phyloP scores from a whole-genome alignment of 2,329 filamentous ascomycete species.

The Ceratocystis huliohia region DNA sequence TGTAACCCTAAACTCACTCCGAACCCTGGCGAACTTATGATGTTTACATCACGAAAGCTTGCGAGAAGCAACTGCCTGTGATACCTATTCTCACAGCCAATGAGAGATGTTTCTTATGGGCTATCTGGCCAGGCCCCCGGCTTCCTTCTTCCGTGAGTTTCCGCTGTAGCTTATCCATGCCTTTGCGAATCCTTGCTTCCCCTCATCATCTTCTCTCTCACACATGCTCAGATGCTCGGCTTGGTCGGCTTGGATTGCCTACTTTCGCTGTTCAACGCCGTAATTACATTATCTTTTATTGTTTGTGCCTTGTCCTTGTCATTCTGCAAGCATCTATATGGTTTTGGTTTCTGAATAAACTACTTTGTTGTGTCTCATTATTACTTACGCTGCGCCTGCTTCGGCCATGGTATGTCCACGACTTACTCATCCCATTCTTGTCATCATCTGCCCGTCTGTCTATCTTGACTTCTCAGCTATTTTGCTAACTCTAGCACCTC shows the following conservation, averaged over 20 bases:
- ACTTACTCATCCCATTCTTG: not conserved
- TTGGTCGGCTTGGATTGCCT: not conserved
- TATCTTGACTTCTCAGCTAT: not conserved
- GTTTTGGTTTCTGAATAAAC: not conserved
- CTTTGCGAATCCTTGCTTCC: not conserved
- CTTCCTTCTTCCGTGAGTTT: not conserved
- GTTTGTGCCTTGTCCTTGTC: not conserved
- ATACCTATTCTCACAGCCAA: not conserved
- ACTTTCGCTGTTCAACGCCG: not conserved
- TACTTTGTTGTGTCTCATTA: not conserved
- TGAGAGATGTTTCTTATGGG: not conserved
- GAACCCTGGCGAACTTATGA: not conserved
- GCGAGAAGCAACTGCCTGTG: not conserved
- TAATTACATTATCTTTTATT: constrained; percentile 1
- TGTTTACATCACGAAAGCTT: not conserved
- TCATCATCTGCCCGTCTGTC: not conserved
- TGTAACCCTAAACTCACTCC: not conserved
- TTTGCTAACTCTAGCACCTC: not conserved
- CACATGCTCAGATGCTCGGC: not conserved
- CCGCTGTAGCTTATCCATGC: not conserved
- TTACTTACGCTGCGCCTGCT: not conserved
- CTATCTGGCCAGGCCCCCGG: not conserved
- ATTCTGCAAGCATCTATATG: not conserved
- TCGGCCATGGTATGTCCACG: not conserved
- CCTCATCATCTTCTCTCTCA: not conserved